Evolutionary conservation across 2,329 filamentous ascomycete species (phyloP).

Genomic region (Colletotrichum trifolii): DNA sequence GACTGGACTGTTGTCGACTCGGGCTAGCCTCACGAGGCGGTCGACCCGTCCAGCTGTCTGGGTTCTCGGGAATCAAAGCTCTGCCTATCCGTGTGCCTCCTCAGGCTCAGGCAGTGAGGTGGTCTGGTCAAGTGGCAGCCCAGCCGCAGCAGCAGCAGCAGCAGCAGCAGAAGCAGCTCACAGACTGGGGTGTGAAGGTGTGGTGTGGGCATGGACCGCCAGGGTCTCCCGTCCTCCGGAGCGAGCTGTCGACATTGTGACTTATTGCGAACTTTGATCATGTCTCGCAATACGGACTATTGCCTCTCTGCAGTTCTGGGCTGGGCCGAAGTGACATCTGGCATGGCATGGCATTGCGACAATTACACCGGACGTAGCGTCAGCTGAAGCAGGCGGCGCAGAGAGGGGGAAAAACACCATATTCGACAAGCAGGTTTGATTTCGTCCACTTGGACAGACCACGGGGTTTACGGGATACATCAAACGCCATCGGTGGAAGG

Average conservation of each 20-base stretch:
- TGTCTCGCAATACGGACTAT: conserved; percentile 34
- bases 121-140: too few relatives aligned
- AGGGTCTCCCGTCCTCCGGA: conserved; percentile 9
- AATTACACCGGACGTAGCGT: conserved; percentile 25
- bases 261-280: conserved; percentile 10
- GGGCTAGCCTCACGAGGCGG: conserved; percentile 33
- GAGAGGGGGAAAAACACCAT: neutral
- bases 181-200: neutral
- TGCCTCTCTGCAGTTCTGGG: conserved; percentile 29
- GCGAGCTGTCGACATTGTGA: neutral
- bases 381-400: conserved; percentile 26
- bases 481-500: conserved; percentile 22
- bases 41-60: conserved; percentile 28
- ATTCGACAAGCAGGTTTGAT: conserved; percentile 13
- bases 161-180: conserved; percentile 14
- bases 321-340: conserved; percentile 9
- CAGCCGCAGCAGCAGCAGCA: conserved; percentile 13
- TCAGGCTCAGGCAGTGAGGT: conserved; percentile 21
- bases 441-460: conserved; percentile 22
- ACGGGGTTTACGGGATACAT: conserved; percentile 21
- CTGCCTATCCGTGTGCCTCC: neutral
- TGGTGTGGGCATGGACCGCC: conserved; percentile 22
- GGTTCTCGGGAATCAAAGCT: conserved; percentile 29
- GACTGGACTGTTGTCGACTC: conserved; percentile 22
- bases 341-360: conserved; percentile 16